Evolutionary conservation across 108 stramenopile species (phyloP).

Genomic region (Skeletonema costatum): DNA sequence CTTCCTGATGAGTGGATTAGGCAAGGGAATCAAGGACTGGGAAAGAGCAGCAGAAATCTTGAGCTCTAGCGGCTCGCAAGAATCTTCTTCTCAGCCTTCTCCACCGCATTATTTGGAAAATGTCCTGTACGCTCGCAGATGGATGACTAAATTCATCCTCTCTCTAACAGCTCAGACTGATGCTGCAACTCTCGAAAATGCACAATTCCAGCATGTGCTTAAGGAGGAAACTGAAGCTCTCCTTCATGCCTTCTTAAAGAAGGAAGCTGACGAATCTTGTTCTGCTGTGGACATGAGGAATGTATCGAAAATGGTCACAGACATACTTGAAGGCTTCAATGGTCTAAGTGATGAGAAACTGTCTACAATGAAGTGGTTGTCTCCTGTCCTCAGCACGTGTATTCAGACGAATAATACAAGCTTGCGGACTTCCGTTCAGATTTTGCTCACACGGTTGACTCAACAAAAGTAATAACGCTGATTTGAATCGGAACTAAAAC

Average conservation of each 20-base stretch:
- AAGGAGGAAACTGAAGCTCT: conserved; percentile 73
- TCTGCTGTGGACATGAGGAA: conserved; percentile 42
- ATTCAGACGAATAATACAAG: conserved; percentile 55
- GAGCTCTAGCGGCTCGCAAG: conserved; percentile 44
- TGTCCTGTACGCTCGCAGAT: conserved; percentile 71
- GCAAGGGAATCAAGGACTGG: conserved; percentile 74
- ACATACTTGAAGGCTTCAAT: conserved; percentile 48
- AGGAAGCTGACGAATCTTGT: conserved; percentile 56
- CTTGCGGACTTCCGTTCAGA: conserved; percentile 52
- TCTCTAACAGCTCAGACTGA: conserved; percentile 48
- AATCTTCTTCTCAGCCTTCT: conserved; percentile 2
- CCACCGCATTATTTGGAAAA: conserved; percentile 78
- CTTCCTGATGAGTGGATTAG: conserved; percentile 73
- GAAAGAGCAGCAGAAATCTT: conserved; percentile 69
- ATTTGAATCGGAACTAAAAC: background rate
- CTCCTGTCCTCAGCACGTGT: conserved; percentile 50
- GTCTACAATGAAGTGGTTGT: conserved; percentile 45
- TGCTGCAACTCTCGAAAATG: conserved; percentile 31
- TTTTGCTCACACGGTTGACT: conserved; percentile 40
- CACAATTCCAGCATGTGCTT: conserved; percentile 56
- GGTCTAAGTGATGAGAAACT: conserved; percentile 48
- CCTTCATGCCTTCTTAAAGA: conserved; percentile 60
- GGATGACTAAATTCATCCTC: conserved; percentile 72
- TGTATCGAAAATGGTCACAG: conserved; percentile 49
- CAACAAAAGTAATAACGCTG: background rate